Evolutionary conservation across 345 rosid species (phyloP).

Genomic region (Lepidium didymum): DNA sequence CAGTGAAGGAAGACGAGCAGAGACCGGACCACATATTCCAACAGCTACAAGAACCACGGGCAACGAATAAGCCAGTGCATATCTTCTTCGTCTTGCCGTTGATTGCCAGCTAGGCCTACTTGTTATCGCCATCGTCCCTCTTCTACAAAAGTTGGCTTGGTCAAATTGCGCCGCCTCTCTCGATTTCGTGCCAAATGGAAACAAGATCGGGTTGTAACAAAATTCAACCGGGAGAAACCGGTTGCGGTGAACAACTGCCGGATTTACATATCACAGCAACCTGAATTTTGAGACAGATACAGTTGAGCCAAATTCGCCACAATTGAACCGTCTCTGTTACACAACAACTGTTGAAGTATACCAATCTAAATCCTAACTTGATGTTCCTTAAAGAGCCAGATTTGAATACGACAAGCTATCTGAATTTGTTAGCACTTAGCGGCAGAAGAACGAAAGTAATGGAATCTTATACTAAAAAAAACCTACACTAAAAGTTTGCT

Average conservation of each 20-base stretch:
- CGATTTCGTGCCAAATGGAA: not conserved
- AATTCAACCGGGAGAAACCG: not conserved
- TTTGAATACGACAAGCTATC: constrained; percentile 9
- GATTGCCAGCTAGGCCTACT: constrained; percentile 22
- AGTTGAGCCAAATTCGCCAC: not conserved
- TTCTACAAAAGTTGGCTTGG: not conserved
- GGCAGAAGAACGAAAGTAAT: no score
- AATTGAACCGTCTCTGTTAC: not conserved
- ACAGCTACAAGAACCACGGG: constrained; percentile 35
- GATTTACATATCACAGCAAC: not conserved
- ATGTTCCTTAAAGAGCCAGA: not conserved
- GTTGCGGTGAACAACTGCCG: not conserved
- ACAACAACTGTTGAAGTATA: not conserved
- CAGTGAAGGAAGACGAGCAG: constrained; percentile 61
- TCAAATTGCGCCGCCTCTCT: not conserved
- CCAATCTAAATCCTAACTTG: constrained; percentile 11
- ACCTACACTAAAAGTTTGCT: no score
- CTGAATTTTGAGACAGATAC: not conserved
- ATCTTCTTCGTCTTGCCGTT: constrained; percentile 5
- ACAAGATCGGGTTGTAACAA: not conserved
- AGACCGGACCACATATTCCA: constrained; percentile 47
- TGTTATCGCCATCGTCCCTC: constrained; percentile 27
- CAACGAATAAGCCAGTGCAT: not conserved
- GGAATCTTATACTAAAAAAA: no score
- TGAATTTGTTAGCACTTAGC: not conserved